Evolutionary conservation across 176 grass and related monocot species (phyloP).

Genomic region (Saccharum spontaneum): DNA sequence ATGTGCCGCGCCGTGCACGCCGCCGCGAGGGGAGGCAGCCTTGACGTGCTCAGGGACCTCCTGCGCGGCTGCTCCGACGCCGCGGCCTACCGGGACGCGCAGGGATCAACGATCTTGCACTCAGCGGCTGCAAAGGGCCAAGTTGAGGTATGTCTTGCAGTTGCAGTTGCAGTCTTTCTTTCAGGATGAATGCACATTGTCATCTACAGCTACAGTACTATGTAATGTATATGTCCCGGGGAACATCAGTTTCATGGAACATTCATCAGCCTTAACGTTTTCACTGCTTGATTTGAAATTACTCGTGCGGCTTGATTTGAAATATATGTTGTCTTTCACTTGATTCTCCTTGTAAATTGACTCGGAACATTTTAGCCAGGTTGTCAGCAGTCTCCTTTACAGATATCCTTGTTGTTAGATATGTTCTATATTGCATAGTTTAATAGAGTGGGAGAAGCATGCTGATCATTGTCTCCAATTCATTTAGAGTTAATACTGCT

Average conservation of each 20-base stretch:
- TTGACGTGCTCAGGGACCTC: conserved; percentile 76
- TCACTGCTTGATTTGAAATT: not conserved
- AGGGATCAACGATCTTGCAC: conserved; percentile 78
- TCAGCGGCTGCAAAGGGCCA: conserved; percentile 68
- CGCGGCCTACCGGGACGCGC: conserved; percentile 57
- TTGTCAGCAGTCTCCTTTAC: not conserved
- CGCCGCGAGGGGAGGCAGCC: conserved; percentile 67
- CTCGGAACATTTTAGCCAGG: conserved; percentile 8
- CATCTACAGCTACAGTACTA: not conserved
- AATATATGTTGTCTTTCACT: not conserved
- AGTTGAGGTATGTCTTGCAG: conserved; percentile 51
- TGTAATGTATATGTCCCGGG: not conserved
- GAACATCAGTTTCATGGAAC: not conserved
- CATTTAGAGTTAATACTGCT: not conserved
- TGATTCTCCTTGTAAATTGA: conserved; percentile 23
- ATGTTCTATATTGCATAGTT: not conserved
- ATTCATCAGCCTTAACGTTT: not conserved
- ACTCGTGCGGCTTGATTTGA: not conserved
- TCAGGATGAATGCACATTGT: not conserved
- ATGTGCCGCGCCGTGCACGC: conserved; percentile 78
- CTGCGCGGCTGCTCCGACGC: conserved; percentile 56
- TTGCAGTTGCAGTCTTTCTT: not conserved
- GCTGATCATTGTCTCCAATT: not conserved
- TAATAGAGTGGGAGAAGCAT: not conserved
- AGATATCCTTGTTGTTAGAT: not conserved